Conservation (phyloP, 2,329 filamentous ascomycete species). For the Cladophialophora carrionii region DNA sequence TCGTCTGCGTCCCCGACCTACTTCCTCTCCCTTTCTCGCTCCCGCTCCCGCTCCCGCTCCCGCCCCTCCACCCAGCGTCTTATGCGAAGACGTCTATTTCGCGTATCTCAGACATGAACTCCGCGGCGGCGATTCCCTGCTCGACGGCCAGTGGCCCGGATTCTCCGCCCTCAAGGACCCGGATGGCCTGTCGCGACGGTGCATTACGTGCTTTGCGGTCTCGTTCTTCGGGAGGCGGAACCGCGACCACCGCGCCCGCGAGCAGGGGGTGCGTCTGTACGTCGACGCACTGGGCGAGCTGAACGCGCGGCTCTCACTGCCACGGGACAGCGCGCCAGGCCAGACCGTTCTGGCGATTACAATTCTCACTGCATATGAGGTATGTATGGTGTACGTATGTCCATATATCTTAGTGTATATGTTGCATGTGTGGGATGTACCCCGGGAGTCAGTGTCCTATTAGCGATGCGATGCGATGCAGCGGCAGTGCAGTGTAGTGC, state of each 20-base stretch:
- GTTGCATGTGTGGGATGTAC: too few relatives aligned
- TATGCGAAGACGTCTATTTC: conserved; percentile 16
- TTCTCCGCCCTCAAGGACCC: background rate
- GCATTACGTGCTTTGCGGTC: conserved; percentile 14
- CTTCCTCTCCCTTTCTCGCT: too few relatives aligned
- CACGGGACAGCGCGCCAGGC: background rate
- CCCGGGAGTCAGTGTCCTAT: background rate
- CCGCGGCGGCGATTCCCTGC: background rate
- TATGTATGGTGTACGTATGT: background rate
- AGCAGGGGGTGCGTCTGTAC: conserved; percentile 13
- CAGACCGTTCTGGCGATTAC: conserved; percentile 13
- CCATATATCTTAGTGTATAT: too few relatives aligned
- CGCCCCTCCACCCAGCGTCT: background rate
- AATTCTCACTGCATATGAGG: conserved; percentile 15
- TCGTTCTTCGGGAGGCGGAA: conserved; percentile 11
- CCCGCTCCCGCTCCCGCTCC: too few relatives aligned
- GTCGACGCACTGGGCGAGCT: conserved; percentile 1
- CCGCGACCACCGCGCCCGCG: conserved; percentile 1
- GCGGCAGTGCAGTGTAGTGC: too few relatives aligned
- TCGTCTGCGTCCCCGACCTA: too few relatives aligned
- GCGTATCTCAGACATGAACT: conserved; percentile 6
- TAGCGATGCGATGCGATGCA: too few relatives aligned
- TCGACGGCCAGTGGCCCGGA: conserved; percentile 14
- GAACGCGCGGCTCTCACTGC: conserved; percentile 10
- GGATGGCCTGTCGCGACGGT: conserved; percentile 10